Base-by-base conservation (phyloP, 2,329 filamentous ascomycete genomes). In the Phyllosticta citriasiana region DNA sequence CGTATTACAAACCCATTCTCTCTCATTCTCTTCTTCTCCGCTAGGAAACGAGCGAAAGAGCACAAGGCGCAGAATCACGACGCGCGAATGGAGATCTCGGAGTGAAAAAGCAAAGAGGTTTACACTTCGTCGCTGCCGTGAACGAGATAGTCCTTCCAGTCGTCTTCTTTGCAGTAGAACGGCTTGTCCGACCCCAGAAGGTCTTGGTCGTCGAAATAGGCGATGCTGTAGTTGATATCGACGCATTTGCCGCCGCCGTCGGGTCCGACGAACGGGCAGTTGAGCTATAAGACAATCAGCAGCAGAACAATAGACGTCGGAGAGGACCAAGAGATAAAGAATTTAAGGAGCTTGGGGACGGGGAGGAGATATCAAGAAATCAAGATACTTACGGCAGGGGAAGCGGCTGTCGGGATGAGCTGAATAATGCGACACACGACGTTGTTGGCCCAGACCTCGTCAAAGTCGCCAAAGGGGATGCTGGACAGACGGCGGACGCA, bases 361-460 rank as follows among this genome's bases (percentile, higher is more conserved):
- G 14, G 27, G 2, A 8, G 27, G 5, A 30, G 27, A 30, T 4
- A 8, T 30, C 19, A 22, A 22, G 19, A 8, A 2, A 6, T 30
- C 27, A 30, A 30, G 9, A 12, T 2, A 47, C 40, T n/a, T n/a
- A 66, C 65, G 14, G 68, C 65, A 10, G 69, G 69, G 27, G 67
- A 52, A 16, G 69, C 62, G 19, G 57, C 55, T 1, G 70, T 68
- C 26, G 79, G 67, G 22, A 78, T 67, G 26, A 77, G 62, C 64
- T 78, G 77, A 51, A 78, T 74, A 7, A 67, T 70, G 2, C 76
- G 67, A 64, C 75, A 79, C 26, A 75, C 75, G 8, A 78, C 66
- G 57, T 77, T 78, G 63, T 79, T 75, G 9, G 74, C 76, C 74
- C 75, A 78, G 0, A 72, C 72, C 63, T 77, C 72, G 57, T 77